Conservation (phyloP, 768 basidiomycete genomes). For the Hortiboletus flavorubellus region DNA sequence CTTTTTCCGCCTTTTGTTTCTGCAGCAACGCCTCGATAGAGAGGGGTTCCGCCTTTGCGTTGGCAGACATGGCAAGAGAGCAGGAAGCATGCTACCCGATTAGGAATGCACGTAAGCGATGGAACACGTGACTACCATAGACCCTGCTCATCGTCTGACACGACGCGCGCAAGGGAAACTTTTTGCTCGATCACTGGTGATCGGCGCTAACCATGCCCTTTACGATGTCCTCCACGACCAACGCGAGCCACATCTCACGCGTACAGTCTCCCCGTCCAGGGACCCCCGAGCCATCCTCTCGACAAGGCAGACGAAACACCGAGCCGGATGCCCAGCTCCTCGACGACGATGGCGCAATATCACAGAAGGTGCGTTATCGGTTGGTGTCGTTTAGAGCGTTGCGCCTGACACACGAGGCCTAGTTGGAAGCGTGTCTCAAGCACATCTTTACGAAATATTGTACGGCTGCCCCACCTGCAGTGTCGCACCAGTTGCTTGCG, state of each 20-base stretch:
- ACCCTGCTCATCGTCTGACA: constrained; percentile 21
- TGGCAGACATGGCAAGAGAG: constrained; percentile 38
- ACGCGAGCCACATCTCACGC: constrained; percentile 15
- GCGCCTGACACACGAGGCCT: not conserved
- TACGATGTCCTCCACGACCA: constrained; percentile 8
- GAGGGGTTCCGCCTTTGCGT: constrained; percentile 58
- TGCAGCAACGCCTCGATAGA: constrained; percentile 86
- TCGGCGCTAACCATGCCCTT: constrained; percentile 16
- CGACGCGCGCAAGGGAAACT: constrained; percentile 18
- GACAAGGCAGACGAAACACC: constrained; percentile 55
- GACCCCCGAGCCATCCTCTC: constrained; percentile 59
- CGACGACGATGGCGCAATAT: constrained; percentile 68
- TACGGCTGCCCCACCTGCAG: constrained; percentile 36
- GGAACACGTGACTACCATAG: constrained; percentile 19
- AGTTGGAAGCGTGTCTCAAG: constrained; percentile 68
- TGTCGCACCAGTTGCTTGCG: constrained; percentile 34
- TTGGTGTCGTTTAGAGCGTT: not conserved
- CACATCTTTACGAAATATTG: constrained; percentile 83
- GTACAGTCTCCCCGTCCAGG: constrained; percentile 51
- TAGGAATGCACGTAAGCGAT: constrained; percentile 6
- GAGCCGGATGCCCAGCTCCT: constrained; percentile 53
- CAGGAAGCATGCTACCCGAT: constrained; percentile 1
- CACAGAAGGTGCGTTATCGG: constrained; percentile 47
- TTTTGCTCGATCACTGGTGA: constrained; percentile 18
- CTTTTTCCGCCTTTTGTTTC: constrained; percentile 85